These are phyloP conservation scores for Azolla pinnata DNA, from an alignment of 75 land plant genomes.

Conservation along the genomic window DNA sequence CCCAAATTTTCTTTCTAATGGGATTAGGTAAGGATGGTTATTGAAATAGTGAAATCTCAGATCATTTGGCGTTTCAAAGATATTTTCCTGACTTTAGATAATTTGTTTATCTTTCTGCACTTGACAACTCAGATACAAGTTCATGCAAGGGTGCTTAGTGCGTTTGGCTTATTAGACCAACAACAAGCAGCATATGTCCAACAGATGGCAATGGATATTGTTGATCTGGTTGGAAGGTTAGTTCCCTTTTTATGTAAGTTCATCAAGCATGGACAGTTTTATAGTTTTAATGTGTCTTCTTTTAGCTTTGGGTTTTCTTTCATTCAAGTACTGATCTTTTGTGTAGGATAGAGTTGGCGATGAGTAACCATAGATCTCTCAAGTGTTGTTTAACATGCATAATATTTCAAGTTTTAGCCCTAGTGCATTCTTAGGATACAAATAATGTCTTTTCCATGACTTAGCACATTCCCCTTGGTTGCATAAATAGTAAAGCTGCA, in stretches of 20 bases:
- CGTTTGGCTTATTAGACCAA: slow-evolving; percentile 25
- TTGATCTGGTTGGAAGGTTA: slow-evolving; percentile 22
- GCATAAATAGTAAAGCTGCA: too few relatives aligned
- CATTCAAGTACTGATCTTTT: slow-evolving; percentile 17
- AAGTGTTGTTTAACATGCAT: slow-evolving; percentile 21
- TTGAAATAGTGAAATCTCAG: slow-evolving; percentile 1
- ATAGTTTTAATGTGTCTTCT: not conserved
- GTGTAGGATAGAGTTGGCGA: too few relatives aligned
- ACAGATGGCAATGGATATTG: slow-evolving; percentile 9
- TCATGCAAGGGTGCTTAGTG: slow-evolving; percentile 19
- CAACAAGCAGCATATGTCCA: slow-evolving; percentile 13
- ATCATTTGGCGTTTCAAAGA: not conserved
- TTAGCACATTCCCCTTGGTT: too few relatives aligned
- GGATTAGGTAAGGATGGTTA: not conserved
- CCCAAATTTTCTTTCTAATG: too few relatives aligned
- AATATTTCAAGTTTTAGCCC: not conserved
- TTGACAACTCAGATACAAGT: slow-evolving; percentile 15
- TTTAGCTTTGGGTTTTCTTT: not conserved
- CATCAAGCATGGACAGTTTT: not conserved
- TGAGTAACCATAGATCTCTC: slow-evolving; percentile 22
- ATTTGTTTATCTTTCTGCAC: not conserved
- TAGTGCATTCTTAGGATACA: not conserved
- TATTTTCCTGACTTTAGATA: slow-evolving; percentile 3
- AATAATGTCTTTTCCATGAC: not conserved
- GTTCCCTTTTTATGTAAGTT: not conserved